Conservation (phyloP, 2,329 filamentous ascomycete genomes). For the Trichoderma oligosporum region DNA sequence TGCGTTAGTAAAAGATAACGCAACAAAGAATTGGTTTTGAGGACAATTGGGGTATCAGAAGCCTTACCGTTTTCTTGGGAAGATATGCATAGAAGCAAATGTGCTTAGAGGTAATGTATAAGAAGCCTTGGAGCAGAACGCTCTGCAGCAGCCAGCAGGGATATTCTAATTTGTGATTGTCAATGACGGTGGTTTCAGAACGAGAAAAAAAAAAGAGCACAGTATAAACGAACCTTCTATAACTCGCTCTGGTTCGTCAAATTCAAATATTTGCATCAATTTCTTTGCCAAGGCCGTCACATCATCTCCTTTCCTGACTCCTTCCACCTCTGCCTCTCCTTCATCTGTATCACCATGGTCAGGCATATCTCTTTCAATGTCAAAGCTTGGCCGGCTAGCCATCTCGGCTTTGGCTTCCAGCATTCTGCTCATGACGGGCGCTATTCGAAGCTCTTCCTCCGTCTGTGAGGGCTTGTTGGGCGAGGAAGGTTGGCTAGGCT, state of each 20-base stretch:
- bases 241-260: constrained; percentile 77
- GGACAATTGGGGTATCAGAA: not conserved
- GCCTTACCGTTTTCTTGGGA: constrained; percentile 78
- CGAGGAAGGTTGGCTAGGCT: constrained; percentile 26
- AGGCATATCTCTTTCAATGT: constrained; percentile 46
- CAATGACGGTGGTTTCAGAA: not conserved
- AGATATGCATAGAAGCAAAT: constrained; percentile 97
- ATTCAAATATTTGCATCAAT: constrained; percentile 80
- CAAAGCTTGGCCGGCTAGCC: constrained; percentile 55
- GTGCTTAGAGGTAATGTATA: constrained; percentile 91
- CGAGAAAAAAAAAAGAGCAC: not conserved
- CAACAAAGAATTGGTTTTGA: not conserved
- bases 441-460: constrained; percentile 46
- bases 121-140: constrained; percentile 86
- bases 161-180: constrained; percentile 59
- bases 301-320: constrained; percentile 32
- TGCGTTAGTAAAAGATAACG: constrained; percentile 22
- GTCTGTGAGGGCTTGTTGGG: constrained; percentile 23
- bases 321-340: constrained; percentile 26
- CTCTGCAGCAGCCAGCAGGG: constrained; percentile 91
- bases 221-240: constrained; percentile 57
- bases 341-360: constrained; percentile 35
- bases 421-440: constrained; percentile 74
- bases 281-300: constrained; percentile 63
- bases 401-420: constrained; percentile 67